Evolutionary conservation across 2,329 filamentous ascomycete genomes (phyloP), one percentile per base, ranked within the genome.

Genomic region (Aspergillus sp.): DNA sequence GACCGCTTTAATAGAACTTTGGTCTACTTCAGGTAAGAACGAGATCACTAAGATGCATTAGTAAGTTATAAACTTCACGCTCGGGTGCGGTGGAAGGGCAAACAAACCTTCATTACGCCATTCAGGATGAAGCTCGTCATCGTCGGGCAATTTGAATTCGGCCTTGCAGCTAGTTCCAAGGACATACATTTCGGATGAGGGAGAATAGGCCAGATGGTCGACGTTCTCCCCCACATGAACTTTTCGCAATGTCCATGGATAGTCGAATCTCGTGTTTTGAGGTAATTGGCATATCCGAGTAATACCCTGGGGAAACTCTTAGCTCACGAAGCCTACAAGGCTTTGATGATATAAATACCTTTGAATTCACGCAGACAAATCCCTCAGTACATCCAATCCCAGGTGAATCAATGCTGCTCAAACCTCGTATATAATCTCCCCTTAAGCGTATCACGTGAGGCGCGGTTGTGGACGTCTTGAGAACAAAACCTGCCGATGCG

Each of bases 91-190:
- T 9, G 12, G 26, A 26, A 26, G 2, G 1, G 5, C 2, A 47
- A 50, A 52, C 45, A 75, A 70, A 64, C 80, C 75, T 66, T 94
- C 90, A 51, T 80, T 80, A 26, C 83, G 79, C 81, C 89, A 91
- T 52, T 93, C 86, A 33, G 79, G 75, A 52, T 94, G 86, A 52
- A 88, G 82, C 48, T 94, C 83, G 53, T 90, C 90, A 55, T 95
- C 88, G 45, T 86, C 86, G 1, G 88, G 88, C 26, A 96, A 76
- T 64, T 88, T 85, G 61, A 95, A 97, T 3, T 82, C 80, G 42
- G 83, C 80, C 28, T 67, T 61, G 5, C 73, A 72, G 51, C 82
- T 85, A 47, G 86, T 90, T 3, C 82, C 87, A 10, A 91, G 72
- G 2, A 88, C 80, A 60, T 94, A 96, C 0, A 85, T 80, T 26